Evolutionary conservation across 768 basidiomycete genomes (phyloP).

Genomic region (Suillus hirtellus): DNA sequence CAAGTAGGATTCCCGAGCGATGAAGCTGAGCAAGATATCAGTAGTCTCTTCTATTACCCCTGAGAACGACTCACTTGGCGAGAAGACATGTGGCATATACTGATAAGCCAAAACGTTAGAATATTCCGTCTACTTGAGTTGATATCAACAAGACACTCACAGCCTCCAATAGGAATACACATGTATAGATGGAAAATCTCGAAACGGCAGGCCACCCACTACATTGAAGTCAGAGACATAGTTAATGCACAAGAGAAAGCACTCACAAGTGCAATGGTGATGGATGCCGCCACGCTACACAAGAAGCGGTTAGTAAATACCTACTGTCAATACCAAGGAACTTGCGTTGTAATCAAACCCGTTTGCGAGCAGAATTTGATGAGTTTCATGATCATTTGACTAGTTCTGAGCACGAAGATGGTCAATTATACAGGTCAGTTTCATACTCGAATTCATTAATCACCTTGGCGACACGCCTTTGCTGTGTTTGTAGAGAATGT

Average conservation of each 20-base stretch:
- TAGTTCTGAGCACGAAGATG: constrained; percentile 12
- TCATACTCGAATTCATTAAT: not conserved
- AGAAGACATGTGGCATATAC: too few relatives aligned
- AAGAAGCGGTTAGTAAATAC: not conserved
- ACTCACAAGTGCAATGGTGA: constrained; percentile 22
- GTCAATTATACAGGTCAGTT: not conserved
- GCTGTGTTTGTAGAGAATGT: constrained; percentile 15
- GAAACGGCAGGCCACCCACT: constrained; percentile 24
- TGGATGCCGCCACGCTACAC: constrained; percentile 19
- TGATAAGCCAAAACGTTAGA: too few relatives aligned
- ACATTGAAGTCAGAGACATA: not conserved
- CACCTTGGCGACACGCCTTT: constrained; percentile 15
- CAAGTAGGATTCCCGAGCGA: constrained; percentile 22
- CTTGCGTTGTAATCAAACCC: constrained; percentile 22
- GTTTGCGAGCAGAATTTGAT: constrained; percentile 15
- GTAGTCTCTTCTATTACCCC: too few relatives aligned
- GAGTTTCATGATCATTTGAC: constrained; percentile 18
- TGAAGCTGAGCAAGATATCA: too few relatives aligned
- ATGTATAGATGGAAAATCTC: constrained; percentile 22
- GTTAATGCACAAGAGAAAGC: not conserved
- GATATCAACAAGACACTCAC: constrained; percentile 12
- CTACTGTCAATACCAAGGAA: not conserved
- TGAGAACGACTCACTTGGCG: too few relatives aligned
- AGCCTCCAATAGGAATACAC: constrained; percentile 26
- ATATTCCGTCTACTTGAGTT: too few relatives aligned